A percentile compares a stretch with the other conserved stretches of the same genome.
These are phyloP conservation scores for Sarcocystis neurona DNA, from an alignment of 169 alveolate species.

Conservation along the genomic window DNA sequence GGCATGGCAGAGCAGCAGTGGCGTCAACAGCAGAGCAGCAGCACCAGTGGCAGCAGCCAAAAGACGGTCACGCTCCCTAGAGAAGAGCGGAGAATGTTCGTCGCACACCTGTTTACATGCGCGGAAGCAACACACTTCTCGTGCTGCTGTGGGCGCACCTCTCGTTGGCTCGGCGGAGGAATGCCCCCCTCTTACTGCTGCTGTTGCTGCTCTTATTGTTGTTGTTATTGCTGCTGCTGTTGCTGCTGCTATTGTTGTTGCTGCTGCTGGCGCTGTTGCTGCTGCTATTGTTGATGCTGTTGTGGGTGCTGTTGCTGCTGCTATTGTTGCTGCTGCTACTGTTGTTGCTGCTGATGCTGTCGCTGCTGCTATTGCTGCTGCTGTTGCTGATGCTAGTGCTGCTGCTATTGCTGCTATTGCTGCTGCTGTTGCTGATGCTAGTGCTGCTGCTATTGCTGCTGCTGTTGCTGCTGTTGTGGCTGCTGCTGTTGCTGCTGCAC, in stretches of 20 bases:
- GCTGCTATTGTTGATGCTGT: not conserved
- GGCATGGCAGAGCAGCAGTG: no score
- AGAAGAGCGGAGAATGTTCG: no score
- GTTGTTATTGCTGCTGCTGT: not conserved
- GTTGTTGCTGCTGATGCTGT: not conserved
- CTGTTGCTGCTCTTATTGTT: not conserved
- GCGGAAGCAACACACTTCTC: no score
- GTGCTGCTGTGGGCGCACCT: no score
- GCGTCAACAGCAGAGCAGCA: no score
- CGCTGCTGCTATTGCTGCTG: not conserved
- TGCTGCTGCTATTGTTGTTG: not conserved
- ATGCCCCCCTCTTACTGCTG: no score
- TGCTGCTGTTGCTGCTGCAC: no score
- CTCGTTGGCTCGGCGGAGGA: no score
- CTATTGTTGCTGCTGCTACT: not conserved
- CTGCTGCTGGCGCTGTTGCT: not conserved
- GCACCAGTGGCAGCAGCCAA: no score
- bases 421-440: conserved; percentile 21
- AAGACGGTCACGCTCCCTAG: no score
- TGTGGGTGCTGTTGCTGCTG: not conserved
- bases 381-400: not conserved
- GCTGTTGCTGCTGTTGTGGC: no score
- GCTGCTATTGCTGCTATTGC: not conserved
- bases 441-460: conserved; percentile 20
- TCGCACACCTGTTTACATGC: no score